Evolutionary conservation across 208 protist genomes (phyloP).

Genomic region (Leptomonas pyrrhocoris): DNA sequence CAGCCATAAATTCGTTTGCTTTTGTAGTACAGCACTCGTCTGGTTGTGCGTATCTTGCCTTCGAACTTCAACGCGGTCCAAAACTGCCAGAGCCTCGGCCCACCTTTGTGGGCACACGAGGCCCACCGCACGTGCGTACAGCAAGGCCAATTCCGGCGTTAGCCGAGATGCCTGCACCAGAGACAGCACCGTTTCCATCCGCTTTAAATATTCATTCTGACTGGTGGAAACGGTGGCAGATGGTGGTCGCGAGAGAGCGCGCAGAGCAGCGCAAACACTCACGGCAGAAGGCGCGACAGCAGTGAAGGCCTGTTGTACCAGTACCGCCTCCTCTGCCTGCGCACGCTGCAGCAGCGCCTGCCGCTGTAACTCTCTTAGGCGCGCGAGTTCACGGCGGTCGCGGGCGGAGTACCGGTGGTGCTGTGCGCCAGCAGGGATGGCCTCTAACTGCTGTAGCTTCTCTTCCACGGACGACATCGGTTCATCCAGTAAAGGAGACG

Average conservation of each 20-base stretch:
- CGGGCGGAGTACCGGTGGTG: constrained; percentile 22
- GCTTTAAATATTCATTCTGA: background rate
- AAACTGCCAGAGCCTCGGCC: constrained; percentile 37
- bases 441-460: constrained; percentile 14
- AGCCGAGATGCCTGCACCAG: constrained; percentile 34
- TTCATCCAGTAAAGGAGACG: background rate
- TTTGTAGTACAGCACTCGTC: background rate
- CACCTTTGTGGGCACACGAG: constrained; percentile 53
- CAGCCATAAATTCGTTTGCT: constrained; percentile 39
- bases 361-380: constrained; percentile 14
- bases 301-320: constrained; percentile 3
- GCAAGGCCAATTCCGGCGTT: constrained; percentile 45
- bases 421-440: background rate
- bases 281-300: constrained; percentile 2
- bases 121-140: constrained; percentile 55
- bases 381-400: constrained; percentile 27
- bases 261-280: constrained; percentile 28
- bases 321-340: constrained; percentile 6
- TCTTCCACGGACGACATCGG: constrained; percentile 8
- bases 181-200: constrained; percentile 11
- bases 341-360: constrained; percentile 19
- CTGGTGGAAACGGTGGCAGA: background rate
- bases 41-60: background rate
- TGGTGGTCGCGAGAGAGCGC: background rate
- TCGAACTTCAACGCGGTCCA: constrained; percentile 10